Evolutionary conservation across 108 stramenopile species (phyloP).

Genomic region (Hondaea fermentalgiana): DNA sequence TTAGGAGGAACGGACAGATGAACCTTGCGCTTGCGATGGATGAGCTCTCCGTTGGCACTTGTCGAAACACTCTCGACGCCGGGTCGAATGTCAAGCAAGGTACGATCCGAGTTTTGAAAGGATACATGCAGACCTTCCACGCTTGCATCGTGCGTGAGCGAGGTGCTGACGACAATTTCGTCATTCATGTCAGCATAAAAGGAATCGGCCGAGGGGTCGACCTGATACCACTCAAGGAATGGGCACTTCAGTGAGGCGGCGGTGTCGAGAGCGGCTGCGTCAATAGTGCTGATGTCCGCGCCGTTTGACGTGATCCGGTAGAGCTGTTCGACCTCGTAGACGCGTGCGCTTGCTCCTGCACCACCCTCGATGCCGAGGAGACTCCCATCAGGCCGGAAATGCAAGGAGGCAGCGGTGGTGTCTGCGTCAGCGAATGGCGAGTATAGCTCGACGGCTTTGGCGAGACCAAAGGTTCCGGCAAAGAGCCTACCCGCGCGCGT

Average conservation of each 20-base stretch:
- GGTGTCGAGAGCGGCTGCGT: not conserved
- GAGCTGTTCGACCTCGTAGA: not conserved
- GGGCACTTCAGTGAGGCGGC: not conserved
- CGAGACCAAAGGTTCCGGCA: not conserved
- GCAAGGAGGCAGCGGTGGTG: not conserved
- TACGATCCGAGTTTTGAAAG: not conserved
- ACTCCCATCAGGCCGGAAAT: not conserved
- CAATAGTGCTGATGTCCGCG: not conserved
- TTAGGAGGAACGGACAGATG: not conserved
- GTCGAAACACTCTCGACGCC: not conserved
- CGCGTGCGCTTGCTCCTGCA: not conserved
- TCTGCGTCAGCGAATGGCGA: not conserved
- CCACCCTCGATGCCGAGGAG: not conserved
- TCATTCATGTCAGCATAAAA: slow-evolving; percentile 9
- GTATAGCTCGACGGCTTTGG: not conserved
- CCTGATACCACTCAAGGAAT: not conserved
- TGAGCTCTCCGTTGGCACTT: not conserved
- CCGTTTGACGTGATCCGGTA: not conserved
- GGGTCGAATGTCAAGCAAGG: not conserved
- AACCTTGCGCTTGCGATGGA: not conserved
- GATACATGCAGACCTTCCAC: not conserved
- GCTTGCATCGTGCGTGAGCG: not conserved
- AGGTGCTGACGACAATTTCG: not conserved
- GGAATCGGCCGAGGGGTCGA: not conserved
- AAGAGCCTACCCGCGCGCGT: not conserved